Conservation (phyloP, 192 early-diverging fungal genomes). For the Allomyces macrogynus region DNA sequence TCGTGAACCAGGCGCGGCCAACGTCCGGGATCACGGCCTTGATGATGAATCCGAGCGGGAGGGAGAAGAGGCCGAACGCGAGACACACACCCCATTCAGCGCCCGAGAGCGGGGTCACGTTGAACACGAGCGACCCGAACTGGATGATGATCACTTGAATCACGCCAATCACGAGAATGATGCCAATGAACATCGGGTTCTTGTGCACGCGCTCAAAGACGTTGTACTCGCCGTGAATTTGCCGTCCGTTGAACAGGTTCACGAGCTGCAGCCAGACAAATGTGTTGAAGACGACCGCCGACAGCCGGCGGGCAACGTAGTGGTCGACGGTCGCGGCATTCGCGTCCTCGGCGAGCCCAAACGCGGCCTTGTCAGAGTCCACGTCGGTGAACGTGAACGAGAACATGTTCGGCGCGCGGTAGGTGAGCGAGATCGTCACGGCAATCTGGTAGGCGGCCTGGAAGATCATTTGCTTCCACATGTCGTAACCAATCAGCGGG, state of each 20-base stretch:
- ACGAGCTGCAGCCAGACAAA: constrained; percentile 91
- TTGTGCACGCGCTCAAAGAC: constrained; percentile 57
- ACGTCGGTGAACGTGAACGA: constrained; percentile 14
- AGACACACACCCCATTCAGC: constrained; percentile 70
- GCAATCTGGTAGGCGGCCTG: constrained; percentile 78
- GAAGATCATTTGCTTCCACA: constrained; percentile 82
- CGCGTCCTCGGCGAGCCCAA: constrained; percentile 13
- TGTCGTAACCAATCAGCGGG: constrained; percentile 60
- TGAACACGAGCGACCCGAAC: constrained; percentile 76
- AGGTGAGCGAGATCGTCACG: constrained; percentile 41
- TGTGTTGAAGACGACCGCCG: constrained; percentile 78
- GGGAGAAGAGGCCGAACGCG: constrained; percentile 47
- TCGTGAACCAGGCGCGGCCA: constrained; percentile 2
- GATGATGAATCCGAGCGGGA: constrained; percentile 69
- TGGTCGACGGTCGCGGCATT: not conserved
- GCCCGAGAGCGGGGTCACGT: constrained; percentile 39
- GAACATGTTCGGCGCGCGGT: constrained; percentile 38
- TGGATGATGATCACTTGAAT: constrained; percentile 74
- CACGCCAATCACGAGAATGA: constrained; percentile 51
- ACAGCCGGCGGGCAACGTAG: constrained; percentile 9
- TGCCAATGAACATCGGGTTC: constrained; percentile 63
- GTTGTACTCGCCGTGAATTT: constrained; percentile 55
- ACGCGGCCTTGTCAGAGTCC: not conserved
- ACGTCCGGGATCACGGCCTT: constrained; percentile 58
- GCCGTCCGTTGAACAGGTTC: constrained; percentile 82